A percentile compares a stretch with the other conserved stretches of the same genome.
phyloP scores from a whole-genome alignment of 2,329 filamentous ascomycete species.

The Mycogone perniciosa region DNA sequence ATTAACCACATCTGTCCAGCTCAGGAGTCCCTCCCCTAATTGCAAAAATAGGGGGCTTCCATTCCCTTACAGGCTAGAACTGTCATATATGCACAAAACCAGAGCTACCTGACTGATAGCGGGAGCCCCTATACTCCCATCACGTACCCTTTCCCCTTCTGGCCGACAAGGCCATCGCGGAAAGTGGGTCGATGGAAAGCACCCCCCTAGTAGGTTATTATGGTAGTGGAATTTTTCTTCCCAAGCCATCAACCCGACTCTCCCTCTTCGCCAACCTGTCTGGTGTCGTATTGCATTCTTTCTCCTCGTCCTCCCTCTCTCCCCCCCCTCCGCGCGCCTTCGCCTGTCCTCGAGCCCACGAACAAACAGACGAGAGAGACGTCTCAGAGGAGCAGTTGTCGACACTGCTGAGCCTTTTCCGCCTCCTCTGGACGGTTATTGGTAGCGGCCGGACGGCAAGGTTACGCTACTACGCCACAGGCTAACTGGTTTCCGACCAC shows the following conservation, averaged over 20 bases:
- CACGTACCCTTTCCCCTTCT: not conserved
- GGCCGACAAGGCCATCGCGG: not conserved
- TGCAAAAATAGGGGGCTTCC: conserved; percentile 9
- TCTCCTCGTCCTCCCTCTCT: conserved; percentile 12
- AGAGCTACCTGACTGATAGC: conserved; percentile 2
- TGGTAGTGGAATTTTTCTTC: conserved; percentile 13
- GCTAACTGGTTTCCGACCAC: conserved; percentile 2
- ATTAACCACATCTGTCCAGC: too few species aligned
- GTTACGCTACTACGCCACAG: conserved; percentile 14
- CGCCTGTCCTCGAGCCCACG: conserved; percentile 2
- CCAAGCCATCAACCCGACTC: conserved; percentile 9
- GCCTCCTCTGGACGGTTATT: conserved; percentile 10
- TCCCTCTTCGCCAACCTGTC: conserved; percentile 10
- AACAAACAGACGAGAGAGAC: conserved; percentile 10
- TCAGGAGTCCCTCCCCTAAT: not conserved
- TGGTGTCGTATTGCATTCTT: conserved; percentile 9
- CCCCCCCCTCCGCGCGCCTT: not conserved
- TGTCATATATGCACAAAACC: conserved; percentile 11
- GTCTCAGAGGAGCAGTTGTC: not conserved
- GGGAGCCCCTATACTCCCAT: conserved; percentile 7
- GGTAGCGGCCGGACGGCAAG: conserved; percentile 13
- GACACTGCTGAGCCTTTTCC: conserved; percentile 3
- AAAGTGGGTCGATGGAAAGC: conserved; percentile 3
- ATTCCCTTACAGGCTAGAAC: not conserved
- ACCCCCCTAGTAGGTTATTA: conserved; percentile 13